Base-by-base conservation (phyloP, 805 yeast species). In the Diddensiella caesifluorescens region DNA sequence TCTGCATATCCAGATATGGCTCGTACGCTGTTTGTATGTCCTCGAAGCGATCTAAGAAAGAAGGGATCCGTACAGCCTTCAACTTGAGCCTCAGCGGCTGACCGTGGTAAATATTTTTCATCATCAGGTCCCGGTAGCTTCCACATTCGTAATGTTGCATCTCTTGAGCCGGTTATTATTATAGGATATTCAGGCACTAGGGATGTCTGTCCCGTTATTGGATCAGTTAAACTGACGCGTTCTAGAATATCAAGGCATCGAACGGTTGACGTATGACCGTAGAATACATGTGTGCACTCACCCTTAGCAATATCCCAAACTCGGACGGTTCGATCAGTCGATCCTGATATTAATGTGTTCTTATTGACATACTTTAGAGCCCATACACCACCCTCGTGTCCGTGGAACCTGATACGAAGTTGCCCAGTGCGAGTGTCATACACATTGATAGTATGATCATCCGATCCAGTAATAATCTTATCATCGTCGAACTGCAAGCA, bases 371-470 rank as follows among this genome's bases (percentile, higher is more conserved):
- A 89, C 62, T 90, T 87, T 59, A 92, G 71, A 1, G 98, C 97
- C 98, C 98, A 92, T 4, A 92, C 98, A 29, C 98, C 98, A 34
- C 98, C 98, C 41, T 83, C 95, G 58, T 92, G 98, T 5, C 96
- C 97, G 32, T 72, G 69, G 33, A 92, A 69, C 4, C 79, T 78
- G 31, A 73, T 68, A 5, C 79, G 55, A 39, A 81, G 68, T 31
- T 67, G 65, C 4, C 97, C 97, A 1, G 83, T 77, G 22, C 70
- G 67, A 0, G 96, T 79, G 50, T 82, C 81, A 62, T 85, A 87
- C 5, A 92, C 79, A 49, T 85, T 80, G 47, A 92, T 85, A 58
- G 77, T 74, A 48, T 76, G 77, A 50, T 87, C 95, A 54, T 89
- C 97, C 1, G 95, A 88, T 22, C 96, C 96, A 1, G 96, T 88